Conservation (phyloP, 1,284 basidiomycete species). For the Cryptococcus sp. region DNA sequence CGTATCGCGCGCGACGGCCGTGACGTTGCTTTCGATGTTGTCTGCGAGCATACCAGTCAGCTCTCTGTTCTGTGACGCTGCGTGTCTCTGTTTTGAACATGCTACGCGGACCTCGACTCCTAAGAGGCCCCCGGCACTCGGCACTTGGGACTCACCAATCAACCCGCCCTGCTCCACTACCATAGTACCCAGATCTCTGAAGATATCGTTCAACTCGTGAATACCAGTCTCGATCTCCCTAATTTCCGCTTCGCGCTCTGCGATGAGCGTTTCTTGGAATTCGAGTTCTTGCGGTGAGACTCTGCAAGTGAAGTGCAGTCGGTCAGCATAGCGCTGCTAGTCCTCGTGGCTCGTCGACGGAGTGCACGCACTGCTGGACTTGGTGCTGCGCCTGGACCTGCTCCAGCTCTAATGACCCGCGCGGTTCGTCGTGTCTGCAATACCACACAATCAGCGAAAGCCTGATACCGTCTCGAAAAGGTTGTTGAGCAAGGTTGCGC, state of each 20-base stretch:
- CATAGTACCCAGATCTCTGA: slow-evolving; percentile 91
- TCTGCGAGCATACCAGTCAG: slow-evolving; percentile 59
- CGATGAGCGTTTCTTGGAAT: slow-evolving; percentile 94
- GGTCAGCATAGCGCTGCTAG: background rate
- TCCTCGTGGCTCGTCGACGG: background rate
- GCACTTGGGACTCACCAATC: slow-evolving; percentile 68
- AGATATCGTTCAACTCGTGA: slow-evolving; percentile 95
- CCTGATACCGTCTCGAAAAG: background rate
- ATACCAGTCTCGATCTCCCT: slow-evolving; percentile 96
- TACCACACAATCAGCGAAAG: background rate
- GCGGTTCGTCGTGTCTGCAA: slow-evolving; percentile 31
- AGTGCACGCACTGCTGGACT: slow-evolving; percentile 29
- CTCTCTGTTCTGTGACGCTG: too few species aligned
- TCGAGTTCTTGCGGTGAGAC: slow-evolving; percentile 87
- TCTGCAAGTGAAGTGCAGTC: slow-evolving; percentile 51
- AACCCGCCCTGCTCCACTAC: slow-evolving; percentile 93
- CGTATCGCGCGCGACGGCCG: slow-evolving; percentile 81
- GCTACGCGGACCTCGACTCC: too few species aligned
- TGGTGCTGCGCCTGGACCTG: slow-evolving; percentile 47
- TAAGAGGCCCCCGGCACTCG: too few species aligned
- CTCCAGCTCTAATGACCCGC: slow-evolving; percentile 46
- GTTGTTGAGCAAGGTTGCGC: background rate
- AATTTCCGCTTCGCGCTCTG: slow-evolving; percentile 92
- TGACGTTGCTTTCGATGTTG: slow-evolving; percentile 95
- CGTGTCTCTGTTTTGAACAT: too few species aligned